phyloP scores from a whole-genome alignment of 1,284 basidiomycete genomes.

The Cystobasidium slooffiae region DNA sequence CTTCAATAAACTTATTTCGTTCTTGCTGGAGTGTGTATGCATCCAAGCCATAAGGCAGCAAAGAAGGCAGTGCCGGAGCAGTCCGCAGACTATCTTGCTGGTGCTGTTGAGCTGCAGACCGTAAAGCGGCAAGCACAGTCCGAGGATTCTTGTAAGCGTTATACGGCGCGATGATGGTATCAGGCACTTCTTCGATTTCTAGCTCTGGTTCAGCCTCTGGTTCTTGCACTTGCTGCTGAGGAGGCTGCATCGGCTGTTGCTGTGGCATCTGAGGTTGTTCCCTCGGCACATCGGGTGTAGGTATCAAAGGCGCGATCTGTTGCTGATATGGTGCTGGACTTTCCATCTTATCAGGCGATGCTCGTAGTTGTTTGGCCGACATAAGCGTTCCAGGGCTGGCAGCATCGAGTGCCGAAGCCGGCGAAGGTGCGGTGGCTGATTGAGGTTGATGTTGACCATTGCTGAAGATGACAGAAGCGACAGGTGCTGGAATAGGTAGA shows the following conservation, averaged over 20 bases:
- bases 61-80: slow-evolving; percentile 71
- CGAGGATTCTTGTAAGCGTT: slow-evolving; percentile 91
- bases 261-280: slow-evolving; percentile 7
- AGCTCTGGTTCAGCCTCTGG: slow-evolving; percentile 24
- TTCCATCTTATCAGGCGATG: slow-evolving; percentile 21
- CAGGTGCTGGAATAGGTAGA: slow-evolving; percentile 74
- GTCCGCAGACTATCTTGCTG: slow-evolving; percentile 40
- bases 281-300: slow-evolving; percentile 15
- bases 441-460: slow-evolving; percentile 41
- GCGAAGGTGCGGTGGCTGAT: slow-evolving; percentile 44
- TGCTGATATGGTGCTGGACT: slow-evolving; percentile 6
- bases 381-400: slow-evolving; percentile 5
- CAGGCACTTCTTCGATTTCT: slow-evolving; percentile 48
- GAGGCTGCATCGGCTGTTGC: slow-evolving; percentile 6
- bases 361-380: slow-evolving; percentile 60
- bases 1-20: slow-evolving; percentile 86
- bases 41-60: slow-evolving; percentile 92
- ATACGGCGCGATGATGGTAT: slow-evolving; percentile 86
- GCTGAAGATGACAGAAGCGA: slow-evolving; percentile 72
- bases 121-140: slow-evolving; percentile 62
- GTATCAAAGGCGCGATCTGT: slow-evolving; percentile 19
- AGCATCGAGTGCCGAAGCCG: slow-evolving; percentile 43
- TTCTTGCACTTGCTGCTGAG: slow-evolving; percentile 14
- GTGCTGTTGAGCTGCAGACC: slow-evolving; percentile 51
- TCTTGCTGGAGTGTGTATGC: slow-evolving; percentile 88